Conservation (phyloP, 352 stramenopile genomes). For the Elongisporangium anandrum region DNA sequence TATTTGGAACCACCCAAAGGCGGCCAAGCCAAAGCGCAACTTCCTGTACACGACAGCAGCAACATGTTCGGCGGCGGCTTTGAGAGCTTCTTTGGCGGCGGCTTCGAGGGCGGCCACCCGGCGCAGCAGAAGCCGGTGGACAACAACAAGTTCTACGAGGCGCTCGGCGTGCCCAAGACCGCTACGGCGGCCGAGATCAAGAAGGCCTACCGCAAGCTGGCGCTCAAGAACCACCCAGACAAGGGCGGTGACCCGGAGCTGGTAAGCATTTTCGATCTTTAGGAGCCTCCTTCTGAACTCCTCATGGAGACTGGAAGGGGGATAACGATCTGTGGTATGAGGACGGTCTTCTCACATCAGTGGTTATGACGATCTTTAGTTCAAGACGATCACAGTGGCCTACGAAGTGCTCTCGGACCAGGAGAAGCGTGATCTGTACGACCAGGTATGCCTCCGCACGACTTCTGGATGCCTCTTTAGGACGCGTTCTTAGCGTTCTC, state of each 20-base stretch:
- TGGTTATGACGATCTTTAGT: slow-evolving; percentile 28
- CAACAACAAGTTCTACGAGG: slow-evolving; percentile 89
- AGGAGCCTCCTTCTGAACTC: neutral
- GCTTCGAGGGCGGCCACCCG: slow-evolving; percentile 48
- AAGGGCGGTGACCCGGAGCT: slow-evolving; percentile 97
- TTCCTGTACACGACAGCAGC: slow-evolving; percentile 4
- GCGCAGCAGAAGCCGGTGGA: slow-evolving; percentile 62
- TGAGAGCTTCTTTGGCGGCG: slow-evolving; percentile 84
- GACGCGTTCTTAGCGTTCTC: slow-evolving; percentile 14
- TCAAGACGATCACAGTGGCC: slow-evolving; percentile 93
- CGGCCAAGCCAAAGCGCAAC: slow-evolving; percentile 10
- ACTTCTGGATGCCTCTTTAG: slow-evolving; percentile 35
- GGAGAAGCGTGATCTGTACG: slow-evolving; percentile 87
- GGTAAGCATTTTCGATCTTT: slow-evolving; percentile 14
- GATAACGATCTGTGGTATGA: neutral
- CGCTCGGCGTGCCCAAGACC: slow-evolving; percentile 82
- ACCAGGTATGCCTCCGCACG: slow-evolving; percentile 33
- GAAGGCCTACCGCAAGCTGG: slow-evolving; percentile 89
- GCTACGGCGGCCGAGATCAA: slow-evolving; percentile 84
- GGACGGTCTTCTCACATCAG: slow-evolving; percentile 8
- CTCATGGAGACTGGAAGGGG: neutral
- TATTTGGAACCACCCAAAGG: slow-evolving; percentile 2
- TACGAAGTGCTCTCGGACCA: slow-evolving; percentile 97
- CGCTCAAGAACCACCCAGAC: slow-evolving; percentile 96
- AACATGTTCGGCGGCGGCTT: slow-evolving; percentile 84